These are phyloP conservation scores for Lobosporangium transversale DNA, from an alignment of 192 early-diverging fungal genomes.

Conservation along the genomic window DNA sequence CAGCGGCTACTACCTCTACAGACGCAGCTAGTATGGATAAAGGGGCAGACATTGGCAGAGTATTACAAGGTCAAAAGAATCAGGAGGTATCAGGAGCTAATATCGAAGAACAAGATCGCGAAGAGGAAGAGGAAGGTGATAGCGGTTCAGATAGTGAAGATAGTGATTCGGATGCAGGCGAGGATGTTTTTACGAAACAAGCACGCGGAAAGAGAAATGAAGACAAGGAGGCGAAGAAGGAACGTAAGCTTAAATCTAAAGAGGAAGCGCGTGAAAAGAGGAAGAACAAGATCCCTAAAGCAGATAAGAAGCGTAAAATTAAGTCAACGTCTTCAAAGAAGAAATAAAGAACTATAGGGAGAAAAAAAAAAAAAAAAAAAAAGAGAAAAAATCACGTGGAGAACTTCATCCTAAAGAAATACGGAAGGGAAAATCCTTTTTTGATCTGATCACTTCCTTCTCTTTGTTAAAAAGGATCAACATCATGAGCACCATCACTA, in stretches of 20 bases:
- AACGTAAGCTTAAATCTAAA: conserved; percentile 86
- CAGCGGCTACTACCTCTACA: background rate
- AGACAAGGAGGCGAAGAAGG: conserved; percentile 90
- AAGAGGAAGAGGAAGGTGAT: conserved; percentile 51
- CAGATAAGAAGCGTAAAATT: conserved; percentile 94
- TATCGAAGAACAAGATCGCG: conserved; percentile 36
- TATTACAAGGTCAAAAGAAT: too few species aligned
- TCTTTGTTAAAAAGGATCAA: background rate
- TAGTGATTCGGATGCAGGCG: conserved; percentile 53
- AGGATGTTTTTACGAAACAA: conserved; percentile 46
- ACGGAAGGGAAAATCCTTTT: background rate
- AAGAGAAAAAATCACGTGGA: background rate
- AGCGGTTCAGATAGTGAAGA: conserved; percentile 54
- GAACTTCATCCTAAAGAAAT: too few species aligned
- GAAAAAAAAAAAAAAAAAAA: background rate
- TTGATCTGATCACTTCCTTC: background rate
- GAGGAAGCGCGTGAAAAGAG: conserved; percentile 92
- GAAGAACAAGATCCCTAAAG: conserved; percentile 95
- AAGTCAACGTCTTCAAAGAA: conserved; percentile 16
- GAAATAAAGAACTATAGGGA: conserved; percentile 1
- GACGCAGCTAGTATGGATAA: background rate
- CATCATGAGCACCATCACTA: conserved; percentile 60
- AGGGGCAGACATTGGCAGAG: background rate
- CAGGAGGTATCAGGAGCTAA: conserved; percentile 15
- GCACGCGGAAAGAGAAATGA: conserved; percentile 80